Conservation (phyloP, 768 basidiomycete genomes). For the Coprinopsis marcescibilis region DNA sequence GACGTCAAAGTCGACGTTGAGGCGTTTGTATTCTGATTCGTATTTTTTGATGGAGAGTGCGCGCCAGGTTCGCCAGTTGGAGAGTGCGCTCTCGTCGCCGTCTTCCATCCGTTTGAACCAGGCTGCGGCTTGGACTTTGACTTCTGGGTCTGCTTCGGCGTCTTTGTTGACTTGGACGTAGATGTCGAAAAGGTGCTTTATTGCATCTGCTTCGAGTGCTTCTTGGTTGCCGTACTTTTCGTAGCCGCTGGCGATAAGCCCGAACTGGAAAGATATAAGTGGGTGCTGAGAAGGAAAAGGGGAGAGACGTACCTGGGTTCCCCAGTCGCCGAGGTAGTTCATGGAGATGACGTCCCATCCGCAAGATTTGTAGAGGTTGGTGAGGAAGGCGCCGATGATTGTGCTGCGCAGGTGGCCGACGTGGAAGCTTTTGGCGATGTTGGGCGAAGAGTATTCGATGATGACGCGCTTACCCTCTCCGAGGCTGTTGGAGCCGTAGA, state of each 20-base stretch:
- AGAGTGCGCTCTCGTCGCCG: conserved; percentile 77
- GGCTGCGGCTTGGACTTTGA: conserved; percentile 69
- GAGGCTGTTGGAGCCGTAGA: conserved; percentile 76
- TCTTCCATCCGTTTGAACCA: conserved; percentile 97
- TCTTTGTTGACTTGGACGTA: conserved; percentile 94
- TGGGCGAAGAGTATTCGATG: conserved; percentile 93
- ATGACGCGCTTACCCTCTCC: conserved; percentile 80
- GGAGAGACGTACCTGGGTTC: conserved; percentile 70
- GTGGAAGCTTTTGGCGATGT: conserved; percentile 98
- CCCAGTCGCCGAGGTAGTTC: conserved; percentile 99
- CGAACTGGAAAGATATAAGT: conserved; percentile 45
- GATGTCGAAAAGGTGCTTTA: conserved; percentile 90
- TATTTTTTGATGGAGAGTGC: conserved; percentile 88
- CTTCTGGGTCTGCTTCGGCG: conserved; percentile 61
- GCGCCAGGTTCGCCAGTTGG: conserved; percentile 91
- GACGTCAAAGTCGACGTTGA: conserved; percentile 89
- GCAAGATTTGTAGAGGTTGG: conserved; percentile 85
- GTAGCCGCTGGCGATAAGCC: conserved; percentile 85
- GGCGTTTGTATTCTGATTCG: conserved; percentile 75
- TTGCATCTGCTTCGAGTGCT: conserved; percentile 79
- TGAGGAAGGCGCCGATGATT: conserved; percentile 96
- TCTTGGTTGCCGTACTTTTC: conserved; percentile 87
- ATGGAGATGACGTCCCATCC: conserved; percentile 90
- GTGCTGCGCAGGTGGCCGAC: conserved; percentile 95
- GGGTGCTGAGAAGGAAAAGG: not conserved